phyloP scores from a whole-genome alignment of 2,329 filamentous ascomycete species.

The Fusarium staphyleae region DNA sequence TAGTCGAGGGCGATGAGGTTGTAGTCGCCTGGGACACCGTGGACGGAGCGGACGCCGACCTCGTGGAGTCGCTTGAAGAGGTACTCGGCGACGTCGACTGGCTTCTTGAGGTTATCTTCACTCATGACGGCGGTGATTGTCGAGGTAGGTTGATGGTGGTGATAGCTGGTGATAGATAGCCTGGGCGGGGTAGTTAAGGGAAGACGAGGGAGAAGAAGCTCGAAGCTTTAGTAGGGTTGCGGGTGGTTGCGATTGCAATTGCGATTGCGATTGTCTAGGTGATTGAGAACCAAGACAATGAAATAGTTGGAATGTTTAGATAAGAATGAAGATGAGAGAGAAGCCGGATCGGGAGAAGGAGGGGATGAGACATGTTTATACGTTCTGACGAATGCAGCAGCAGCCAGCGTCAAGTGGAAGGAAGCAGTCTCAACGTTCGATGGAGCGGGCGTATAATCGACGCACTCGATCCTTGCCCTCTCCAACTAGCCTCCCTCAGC shows the following conservation, averaged over 20 bases:
- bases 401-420: neutral
- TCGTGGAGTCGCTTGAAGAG: conserved; percentile 70
- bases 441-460: conserved; percentile 4
- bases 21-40: conserved; percentile 77
- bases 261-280: conserved; percentile 21
- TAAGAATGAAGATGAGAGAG: conserved; percentile 30
- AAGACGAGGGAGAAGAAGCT: neutral
- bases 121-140: conserved; percentile 27
- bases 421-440: conserved; percentile 3
- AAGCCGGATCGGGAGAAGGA: conserved; percentile 25
- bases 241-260: too few relatives aligned
- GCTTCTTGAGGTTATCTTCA: conserved; percentile 51
- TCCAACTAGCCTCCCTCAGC: neutral
- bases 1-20: conserved; percentile 75
- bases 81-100: conserved; percentile 70
- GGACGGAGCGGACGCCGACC: conserved; percentile 69
- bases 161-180: conserved; percentile 6
- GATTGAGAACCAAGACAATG: conserved; percentile 30
- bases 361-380: conserved; percentile 36
- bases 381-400: conserved; percentile 20
- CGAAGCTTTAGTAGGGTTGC: conserved; percentile 1
- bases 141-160: conserved; percentile 2
- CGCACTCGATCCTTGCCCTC: conserved; percentile 2
- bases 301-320: conserved; percentile 29
- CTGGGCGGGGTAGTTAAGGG: conserved; percentile 7